Evolutionary conservation across 805 yeast genomes (phyloP).

Genomic region (Metschnikowia cubensis): DNA sequence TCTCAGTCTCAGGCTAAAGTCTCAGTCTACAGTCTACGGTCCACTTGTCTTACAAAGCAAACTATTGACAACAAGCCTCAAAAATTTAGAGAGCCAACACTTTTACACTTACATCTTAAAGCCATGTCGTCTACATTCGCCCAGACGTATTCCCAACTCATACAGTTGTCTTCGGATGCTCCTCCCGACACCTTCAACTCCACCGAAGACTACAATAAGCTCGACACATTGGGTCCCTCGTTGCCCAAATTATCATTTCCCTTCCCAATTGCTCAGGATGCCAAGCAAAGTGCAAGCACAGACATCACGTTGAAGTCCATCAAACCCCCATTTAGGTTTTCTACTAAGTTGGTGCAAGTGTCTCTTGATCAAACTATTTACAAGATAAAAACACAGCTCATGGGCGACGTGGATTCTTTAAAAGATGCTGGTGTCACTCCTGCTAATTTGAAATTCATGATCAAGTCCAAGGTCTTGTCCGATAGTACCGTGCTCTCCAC

Average conservation of each 20-base stretch:
- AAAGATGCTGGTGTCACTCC: constrained; percentile 27
- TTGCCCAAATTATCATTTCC: constrained; percentile 43
- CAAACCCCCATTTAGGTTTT: constrained; percentile 64
- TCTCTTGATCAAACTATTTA: constrained; percentile 29
- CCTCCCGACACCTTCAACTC: constrained; percentile 30
- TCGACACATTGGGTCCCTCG: constrained; percentile 42
- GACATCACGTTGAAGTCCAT: constrained; percentile 55
- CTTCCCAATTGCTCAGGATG: constrained; percentile 22
- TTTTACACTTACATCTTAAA: background rate
- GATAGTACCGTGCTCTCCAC: constrained; percentile 43
- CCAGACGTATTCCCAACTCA: constrained; percentile 45
- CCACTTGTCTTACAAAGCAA: too few species aligned
- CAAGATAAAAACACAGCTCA: constrained; percentile 36
- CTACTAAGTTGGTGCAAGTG: constrained; percentile 23
- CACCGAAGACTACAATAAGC: constrained; percentile 26
- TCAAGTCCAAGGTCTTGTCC: constrained; percentile 60
- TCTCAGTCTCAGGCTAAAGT: too few species aligned
- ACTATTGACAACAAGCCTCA: too few species aligned
- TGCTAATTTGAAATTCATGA: constrained; percentile 45
- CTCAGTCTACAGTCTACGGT: too few species aligned
- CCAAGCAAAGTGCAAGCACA: constrained; percentile 10
- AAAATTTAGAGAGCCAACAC: background rate
- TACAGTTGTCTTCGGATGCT: constrained; percentile 41
- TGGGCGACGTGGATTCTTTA: constrained; percentile 25
- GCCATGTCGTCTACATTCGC: constrained; percentile 32